Evolutionary conservation across 805 yeast genomes (phyloP).

Genomic region (Candida montana): DNA sequence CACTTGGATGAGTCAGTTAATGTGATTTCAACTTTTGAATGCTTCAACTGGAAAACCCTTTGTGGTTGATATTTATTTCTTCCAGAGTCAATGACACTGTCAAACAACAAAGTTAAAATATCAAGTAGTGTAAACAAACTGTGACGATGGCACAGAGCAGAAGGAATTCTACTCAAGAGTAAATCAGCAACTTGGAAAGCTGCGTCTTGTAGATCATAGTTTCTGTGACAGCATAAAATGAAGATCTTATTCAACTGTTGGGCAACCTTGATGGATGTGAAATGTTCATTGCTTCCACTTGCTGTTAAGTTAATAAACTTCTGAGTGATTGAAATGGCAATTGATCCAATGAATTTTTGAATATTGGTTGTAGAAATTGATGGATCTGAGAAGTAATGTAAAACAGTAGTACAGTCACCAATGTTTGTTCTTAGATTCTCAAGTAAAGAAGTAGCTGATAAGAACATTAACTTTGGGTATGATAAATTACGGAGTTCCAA

Average conservation of each 20-base stretch:
- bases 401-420: constrained; percentile 76
- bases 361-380: constrained; percentile 65
- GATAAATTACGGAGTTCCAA: constrained; percentile 52
- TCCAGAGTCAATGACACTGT: constrained; percentile 79
- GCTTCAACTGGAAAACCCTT: constrained; percentile 49
- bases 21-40: constrained; percentile 35
- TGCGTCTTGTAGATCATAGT: constrained; percentile 65
- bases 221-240: constrained; percentile 71
- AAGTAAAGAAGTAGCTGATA: constrained; percentile 73
- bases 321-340: constrained; percentile 54
- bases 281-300: constrained; percentile 48
- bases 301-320: constrained; percentile 45
- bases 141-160: constrained; percentile 67
- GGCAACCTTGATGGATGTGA: constrained; percentile 55
- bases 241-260: constrained; percentile 65
- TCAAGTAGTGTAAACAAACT: constrained; percentile 79
- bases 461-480: constrained; percentile 77
- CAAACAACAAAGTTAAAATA: constrained; percentile 68
- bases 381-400: constrained; percentile 83
- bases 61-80: constrained; percentile 81
- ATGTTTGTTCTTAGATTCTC: constrained; percentile 74
- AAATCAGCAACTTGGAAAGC: constrained; percentile 75
- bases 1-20: constrained; percentile 74
- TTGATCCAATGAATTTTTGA: constrained; percentile 59
- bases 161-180: constrained; percentile 62